Base-by-base conservation (phyloP, 805 yeast genomes). In the Pichia heedii region DNA sequence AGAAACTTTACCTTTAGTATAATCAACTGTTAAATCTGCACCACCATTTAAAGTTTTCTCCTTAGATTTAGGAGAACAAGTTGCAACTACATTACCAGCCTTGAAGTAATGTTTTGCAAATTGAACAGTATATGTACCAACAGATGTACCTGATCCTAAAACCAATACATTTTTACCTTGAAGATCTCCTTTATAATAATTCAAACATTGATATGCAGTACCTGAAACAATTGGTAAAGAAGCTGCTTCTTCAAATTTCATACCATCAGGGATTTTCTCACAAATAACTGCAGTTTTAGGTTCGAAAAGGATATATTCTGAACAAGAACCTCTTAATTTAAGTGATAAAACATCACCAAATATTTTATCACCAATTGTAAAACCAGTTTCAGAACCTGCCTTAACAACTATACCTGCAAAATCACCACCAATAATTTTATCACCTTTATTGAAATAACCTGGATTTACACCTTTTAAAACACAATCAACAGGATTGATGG, bases 91-190 rank as follows among this genome's bases (percentile, higher is more conserved):
- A 12, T 69, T 69, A 22, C 63, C 62, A 10, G 76, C 75, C 2
- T 68, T 61, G 43, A 66, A 66, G 37, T 61, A 56, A 33, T 70
- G 59, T 57, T 74, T 79, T 9, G 80, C 76, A 30, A 83, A 57
- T 57, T 79, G 84, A 32, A 76, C 63, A 4, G 71, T 67, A 47
- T 66, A 69, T 22, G 70, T 56, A 24, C 89, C 88, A 13, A 81
- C 88, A 13, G 80, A 63, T 1, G 93, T 78, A 9, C 84, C 79
- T 22, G 83, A 90, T 33, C 95, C 95, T 38, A 83, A 63, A 19
- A 85, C 69, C 39, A 84, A 66, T 4, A 82, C 74, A 45, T 69
- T 72, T 8, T 66, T 65, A 11, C 66, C 65, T 13, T 68, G 34
- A 12, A 48, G 40, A 56, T 37, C 18, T 16, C 38, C 38, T 5